Percentiles rank a stretch among this genome's conserved stretches.
Conservation (phyloP, 441 rosid genomes). For the Cnidoscolus chayamansa region DNA sequence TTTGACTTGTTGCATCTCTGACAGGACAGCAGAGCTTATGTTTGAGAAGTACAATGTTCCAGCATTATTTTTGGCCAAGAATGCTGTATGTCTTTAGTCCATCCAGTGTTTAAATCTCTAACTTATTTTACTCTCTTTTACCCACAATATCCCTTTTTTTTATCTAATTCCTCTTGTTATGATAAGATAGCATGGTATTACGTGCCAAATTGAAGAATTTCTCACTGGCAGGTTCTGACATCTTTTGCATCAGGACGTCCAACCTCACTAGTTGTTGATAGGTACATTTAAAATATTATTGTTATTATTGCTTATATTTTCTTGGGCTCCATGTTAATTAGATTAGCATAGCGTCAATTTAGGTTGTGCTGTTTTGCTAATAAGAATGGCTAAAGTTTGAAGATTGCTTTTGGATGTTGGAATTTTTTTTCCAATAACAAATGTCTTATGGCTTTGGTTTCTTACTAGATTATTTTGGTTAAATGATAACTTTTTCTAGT, state of each 20-base stretch:
- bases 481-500: conserved; percentile 36
- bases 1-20: conserved; percentile 30
- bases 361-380: not conserved
- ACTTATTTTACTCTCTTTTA: not conserved
- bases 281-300: conserved; percentile 43
- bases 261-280: conserved; percentile 91
- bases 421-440: not conserved
- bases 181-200: conserved; percentile 6
- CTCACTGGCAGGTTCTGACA: conserved; percentile 78
- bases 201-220: conserved; percentile 22
- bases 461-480: not conserved
- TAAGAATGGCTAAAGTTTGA: not conserved
- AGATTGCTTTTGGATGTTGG: not conserved
- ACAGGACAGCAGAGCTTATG: conserved; percentile 97
- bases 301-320: not conserved
- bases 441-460: not conserved
- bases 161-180: conserved; percentile 11
- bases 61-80: conserved; percentile 92
- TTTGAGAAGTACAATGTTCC: conserved; percentile 96
- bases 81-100: conserved; percentile 63
- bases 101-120: not conserved
- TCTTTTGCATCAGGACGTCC: conserved; percentile 99
- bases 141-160: not conserved
- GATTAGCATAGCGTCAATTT: not conserved
- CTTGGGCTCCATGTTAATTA: not conserved